phyloP scores from a whole-genome alignment of 2,329 filamentous ascomycete genomes.

The Ophiostoma montium region DNA sequence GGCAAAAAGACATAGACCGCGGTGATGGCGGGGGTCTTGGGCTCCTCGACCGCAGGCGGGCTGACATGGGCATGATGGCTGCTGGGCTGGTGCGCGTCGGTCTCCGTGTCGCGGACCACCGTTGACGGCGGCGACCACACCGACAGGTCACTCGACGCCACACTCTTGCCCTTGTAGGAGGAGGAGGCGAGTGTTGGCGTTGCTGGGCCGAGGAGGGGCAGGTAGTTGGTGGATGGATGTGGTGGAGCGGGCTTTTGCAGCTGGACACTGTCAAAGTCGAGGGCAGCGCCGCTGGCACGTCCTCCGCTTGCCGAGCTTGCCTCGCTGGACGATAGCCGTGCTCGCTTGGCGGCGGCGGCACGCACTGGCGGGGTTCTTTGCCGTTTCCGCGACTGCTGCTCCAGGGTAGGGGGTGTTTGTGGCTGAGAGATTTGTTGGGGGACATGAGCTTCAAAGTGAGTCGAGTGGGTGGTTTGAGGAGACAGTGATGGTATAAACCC shows the following conservation, averaged over 20 bases:
- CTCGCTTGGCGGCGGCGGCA: background rate
- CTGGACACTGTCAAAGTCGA: background rate
- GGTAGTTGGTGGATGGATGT: conserved; percentile 3
- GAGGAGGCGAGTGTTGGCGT: background rate
- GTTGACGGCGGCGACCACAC: background rate
- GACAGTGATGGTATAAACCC: background rate
- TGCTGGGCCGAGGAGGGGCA: conserved; percentile 5
- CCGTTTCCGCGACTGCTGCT: background rate
- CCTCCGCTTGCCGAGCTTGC: background rate
- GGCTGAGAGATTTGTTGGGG: background rate
- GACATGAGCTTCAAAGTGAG: background rate
- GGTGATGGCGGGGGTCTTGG: background rate
- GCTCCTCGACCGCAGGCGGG: background rate
- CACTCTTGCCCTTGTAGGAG: background rate
- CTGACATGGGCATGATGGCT: background rate
- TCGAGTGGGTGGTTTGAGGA: background rate
- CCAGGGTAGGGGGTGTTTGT: background rate
- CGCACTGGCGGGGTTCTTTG: background rate
- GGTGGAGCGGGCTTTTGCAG: conserved; percentile 3
- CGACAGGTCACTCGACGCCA: background rate
- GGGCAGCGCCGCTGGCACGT: too few relatives aligned
- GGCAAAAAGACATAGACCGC: background rate
- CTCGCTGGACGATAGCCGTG: background rate
- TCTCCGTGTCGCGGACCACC: background rate
- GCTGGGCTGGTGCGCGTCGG: background rate